Conservation (phyloP, 176 grass and related monocot genomes). For the Oryza brachyantha region DNA sequence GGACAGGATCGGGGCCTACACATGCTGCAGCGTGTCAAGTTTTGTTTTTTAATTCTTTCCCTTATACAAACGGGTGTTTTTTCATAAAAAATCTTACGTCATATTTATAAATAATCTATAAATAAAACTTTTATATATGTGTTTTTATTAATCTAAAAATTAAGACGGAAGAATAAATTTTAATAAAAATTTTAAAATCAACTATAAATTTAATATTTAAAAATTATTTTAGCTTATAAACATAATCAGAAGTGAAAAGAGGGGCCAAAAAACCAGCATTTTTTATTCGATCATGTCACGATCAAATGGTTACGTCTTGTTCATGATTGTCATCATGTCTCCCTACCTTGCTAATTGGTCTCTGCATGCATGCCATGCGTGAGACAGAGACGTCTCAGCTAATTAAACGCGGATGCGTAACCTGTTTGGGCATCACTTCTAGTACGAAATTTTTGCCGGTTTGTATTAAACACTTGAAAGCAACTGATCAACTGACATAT, state of each 20-base stretch:
- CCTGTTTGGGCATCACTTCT: background rate
- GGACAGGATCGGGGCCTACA: constrained; percentile 37
- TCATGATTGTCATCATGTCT: background rate
- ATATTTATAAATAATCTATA: too few relatives aligned
- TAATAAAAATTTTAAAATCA: too few relatives aligned
- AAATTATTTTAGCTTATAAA: too few relatives aligned
- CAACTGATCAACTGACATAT: background rate
- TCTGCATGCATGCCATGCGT: background rate
- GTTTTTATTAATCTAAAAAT: too few relatives aligned
- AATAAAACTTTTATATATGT: too few relatives aligned
- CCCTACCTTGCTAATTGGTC: background rate
- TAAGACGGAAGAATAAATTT: too few relatives aligned
- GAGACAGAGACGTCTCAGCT: background rate
- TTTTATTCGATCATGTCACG: background rate
- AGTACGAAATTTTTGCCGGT: background rate
- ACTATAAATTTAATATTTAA: too few relatives aligned
- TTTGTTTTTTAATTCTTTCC: too few relatives aligned
- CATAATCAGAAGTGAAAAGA: too few relatives aligned
- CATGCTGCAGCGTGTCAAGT: background rate
- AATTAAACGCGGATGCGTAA: background rate
- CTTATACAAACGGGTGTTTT: too few relatives aligned
- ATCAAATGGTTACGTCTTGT: background rate
- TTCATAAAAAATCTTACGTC: too few relatives aligned
- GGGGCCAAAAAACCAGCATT: too few relatives aligned
- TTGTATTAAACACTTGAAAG: background rate